These are phyloP conservation scores for Komagataella populi DNA, from an alignment of 805 yeast species.

Conservation along the genomic window DNA sequence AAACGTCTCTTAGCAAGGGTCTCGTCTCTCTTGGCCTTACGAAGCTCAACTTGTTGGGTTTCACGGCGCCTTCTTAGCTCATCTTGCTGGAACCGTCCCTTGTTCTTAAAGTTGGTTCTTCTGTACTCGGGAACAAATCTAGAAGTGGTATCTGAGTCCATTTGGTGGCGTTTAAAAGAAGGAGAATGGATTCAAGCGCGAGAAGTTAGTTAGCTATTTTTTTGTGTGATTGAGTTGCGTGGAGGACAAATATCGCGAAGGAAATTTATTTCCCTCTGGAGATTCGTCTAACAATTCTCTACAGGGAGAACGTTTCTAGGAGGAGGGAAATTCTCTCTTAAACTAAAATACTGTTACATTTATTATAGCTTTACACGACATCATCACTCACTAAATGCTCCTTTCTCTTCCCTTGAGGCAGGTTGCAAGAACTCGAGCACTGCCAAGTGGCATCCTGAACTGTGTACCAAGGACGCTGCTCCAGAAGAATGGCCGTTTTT, in stretches of 20 bases:
- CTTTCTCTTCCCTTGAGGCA: not conserved
- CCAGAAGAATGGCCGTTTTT: not conserved
- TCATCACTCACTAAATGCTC: not conserved
- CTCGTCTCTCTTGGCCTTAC: conserved; percentile 96
- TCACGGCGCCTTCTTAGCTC: conserved; percentile 97
- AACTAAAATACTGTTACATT: too few species aligned
- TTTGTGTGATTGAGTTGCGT: not conserved
- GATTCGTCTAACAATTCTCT: too few species aligned
- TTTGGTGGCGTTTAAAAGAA: conserved; percentile 10
- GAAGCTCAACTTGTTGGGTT: conserved; percentile 88
- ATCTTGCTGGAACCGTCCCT: conserved; percentile 86
- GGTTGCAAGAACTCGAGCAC: not conserved
- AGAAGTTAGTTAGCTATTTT: not conserved
- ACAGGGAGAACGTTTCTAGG: too few species aligned
- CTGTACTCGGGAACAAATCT: conserved; percentile 96
- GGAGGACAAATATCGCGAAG: not conserved
- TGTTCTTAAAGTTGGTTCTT: conserved; percentile 90
- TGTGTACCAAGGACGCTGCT: not conserved
- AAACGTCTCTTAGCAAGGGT: conserved; percentile 89
- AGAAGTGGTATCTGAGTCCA: conserved; percentile 67
- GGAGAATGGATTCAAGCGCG: not conserved
- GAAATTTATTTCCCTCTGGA: not conserved
- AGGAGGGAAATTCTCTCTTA: too few species aligned
- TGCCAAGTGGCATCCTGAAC: not conserved
- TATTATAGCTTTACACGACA: too few species aligned